These are phyloP conservation scores for Solanum lycopersicoides DNA, from an alignment of 257 asterid genomes.

Conservation along the genomic window DNA sequence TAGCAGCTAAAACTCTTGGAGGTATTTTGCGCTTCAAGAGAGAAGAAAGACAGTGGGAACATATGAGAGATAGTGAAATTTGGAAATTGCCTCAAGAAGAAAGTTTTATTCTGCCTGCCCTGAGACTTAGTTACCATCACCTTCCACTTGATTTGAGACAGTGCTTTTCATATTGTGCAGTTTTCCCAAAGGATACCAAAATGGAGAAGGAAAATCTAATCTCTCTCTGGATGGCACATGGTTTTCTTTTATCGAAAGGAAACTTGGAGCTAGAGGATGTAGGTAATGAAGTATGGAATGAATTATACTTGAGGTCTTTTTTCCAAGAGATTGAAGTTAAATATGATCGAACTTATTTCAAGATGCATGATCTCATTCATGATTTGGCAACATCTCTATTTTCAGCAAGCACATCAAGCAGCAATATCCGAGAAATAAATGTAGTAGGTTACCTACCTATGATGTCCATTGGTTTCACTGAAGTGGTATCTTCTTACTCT, in stretches of 20 bases:
- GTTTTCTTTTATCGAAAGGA: background rate
- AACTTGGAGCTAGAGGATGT: background rate
- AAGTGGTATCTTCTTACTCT: too few species aligned
- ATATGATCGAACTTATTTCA: too few species aligned
- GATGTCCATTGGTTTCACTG: too few species aligned
- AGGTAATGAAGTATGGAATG: constrained; percentile 14
- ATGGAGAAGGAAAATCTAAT: constrained; percentile 3
- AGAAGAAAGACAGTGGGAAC: constrained; percentile 9
- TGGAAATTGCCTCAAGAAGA: constrained; percentile 16
- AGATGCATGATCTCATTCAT: too few species aligned
- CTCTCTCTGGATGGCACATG: constrained; percentile 15
- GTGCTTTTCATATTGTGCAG: constrained; percentile 22
- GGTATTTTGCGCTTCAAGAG: constrained; percentile 8
- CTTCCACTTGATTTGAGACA: constrained; percentile 13
- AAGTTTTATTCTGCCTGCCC: constrained; percentile 1
- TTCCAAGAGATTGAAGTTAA: too few species aligned
- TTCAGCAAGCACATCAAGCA: too few species aligned
- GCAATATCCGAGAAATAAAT: too few species aligned
- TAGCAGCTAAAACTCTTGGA: constrained; percentile 21
- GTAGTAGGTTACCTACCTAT: too few species aligned
- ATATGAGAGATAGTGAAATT: constrained; percentile 9
- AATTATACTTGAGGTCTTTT: background rate
- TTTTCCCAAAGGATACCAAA: constrained; percentile 3
- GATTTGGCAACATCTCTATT: too few species aligned
- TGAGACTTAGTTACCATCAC: constrained; percentile 24